Base-by-base conservation (phyloP, 2,329 filamentous ascomycete species). In the Cladosporium velox region DNA sequence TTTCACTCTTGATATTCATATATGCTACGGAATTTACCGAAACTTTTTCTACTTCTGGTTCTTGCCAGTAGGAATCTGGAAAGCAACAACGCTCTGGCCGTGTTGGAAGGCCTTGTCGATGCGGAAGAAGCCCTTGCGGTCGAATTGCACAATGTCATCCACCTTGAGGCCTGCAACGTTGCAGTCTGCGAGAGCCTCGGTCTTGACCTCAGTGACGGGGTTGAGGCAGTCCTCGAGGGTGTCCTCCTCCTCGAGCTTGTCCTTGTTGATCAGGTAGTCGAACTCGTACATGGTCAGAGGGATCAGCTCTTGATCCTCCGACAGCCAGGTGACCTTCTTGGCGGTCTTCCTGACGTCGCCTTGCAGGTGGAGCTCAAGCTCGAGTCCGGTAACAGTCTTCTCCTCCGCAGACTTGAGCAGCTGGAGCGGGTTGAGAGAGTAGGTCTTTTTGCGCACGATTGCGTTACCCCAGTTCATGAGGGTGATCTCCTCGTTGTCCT, bases 401-500 rank as follows among this genome's bases (percentile, higher is more conserved):
- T 86, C 82, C 62, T 83, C 83, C 66, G 81, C 78, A 38, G 82
- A 81, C 58, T 86, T 83, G 70, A 82, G 80, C 72, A 76, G 64
- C 72, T 73, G 74, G 67, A 83, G 75, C 6, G 81, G 81, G 71
- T 79, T 87, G 74, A 81, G 72, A 69, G 83, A 79, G 82, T 87
- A 76, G 21, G 73, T 76, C 68, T 92, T 87, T 67, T 88, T 87
- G 65, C 88, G 87, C 28, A 95, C 90, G 70, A 93, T 87, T 14
- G 91, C 92, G 74, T 96, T 96, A 72, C 94, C 95, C 94, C 94
- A 98, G 78, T 91, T 91, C 94, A 97, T 97, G 51, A 97, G 85
- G 0, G 94, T 97, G 73, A 98, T 91, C 79, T 97, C 93, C 82
- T 98, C 94, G 75, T 90, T 89, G 67, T 90, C 85, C 72, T 88